phyloP scores from a whole-genome alignment of 257 asterid genomes.

The Rubia yunnanensis region DNA sequence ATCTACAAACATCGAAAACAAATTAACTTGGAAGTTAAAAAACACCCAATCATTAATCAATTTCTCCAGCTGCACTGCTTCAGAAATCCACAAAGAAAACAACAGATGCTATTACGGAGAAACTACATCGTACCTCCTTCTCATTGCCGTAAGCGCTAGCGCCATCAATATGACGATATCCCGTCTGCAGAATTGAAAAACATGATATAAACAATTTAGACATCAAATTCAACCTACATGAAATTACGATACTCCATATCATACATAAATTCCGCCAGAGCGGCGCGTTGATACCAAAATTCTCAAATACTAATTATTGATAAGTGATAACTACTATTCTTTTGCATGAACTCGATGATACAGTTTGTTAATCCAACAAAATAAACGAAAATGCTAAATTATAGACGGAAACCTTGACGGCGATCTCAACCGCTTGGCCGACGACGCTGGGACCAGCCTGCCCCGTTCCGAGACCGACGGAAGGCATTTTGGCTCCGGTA shows the following conservation, averaged over 20 bases:
- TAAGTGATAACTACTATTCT: neutral
- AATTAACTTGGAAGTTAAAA: neutral
- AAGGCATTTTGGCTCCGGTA: constrained; percentile 52
- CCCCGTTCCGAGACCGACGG: constrained; percentile 66
- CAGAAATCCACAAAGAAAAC: neutral
- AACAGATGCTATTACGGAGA: too few species aligned
- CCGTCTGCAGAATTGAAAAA: constrained; percentile 6
- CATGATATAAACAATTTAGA: neutral
- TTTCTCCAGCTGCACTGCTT: neutral
- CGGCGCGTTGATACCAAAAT: too few species aligned
- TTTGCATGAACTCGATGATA: neutral
- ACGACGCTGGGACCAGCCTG: constrained; percentile 48
- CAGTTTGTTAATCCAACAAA: neutral
- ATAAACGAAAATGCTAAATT: neutral
- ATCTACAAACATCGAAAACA: constrained; percentile 19
- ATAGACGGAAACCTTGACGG: constrained; percentile 34
- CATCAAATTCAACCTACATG: neutral
- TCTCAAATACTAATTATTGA: neutral
- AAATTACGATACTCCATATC: neutral
- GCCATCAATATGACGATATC: constrained; percentile 24
- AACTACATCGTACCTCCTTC: constrained; percentile 1
- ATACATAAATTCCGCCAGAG: neutral
- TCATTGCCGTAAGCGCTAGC: constrained; percentile 16
- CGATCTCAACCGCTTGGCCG: constrained; percentile 43
- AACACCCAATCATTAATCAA: neutral